Percentiles rank a stretch among this genome's conserved stretches.
phyloP scores from a whole-genome alignment of 768 basidiomycete genomes.

The Mycena belliarum region DNA sequence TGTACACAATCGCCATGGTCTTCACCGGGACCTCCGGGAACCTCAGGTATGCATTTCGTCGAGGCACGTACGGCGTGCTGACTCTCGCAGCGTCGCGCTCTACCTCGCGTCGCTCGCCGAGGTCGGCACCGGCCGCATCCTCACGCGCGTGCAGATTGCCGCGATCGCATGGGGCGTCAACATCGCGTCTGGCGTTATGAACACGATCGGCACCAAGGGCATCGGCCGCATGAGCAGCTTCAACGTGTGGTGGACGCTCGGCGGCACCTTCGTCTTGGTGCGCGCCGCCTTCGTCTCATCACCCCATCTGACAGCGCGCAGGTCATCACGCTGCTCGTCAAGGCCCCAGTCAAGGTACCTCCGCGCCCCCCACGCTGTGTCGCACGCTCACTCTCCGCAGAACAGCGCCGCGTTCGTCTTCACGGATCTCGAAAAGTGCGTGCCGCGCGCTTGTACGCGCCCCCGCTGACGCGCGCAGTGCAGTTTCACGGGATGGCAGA shows the following conservation, averaged over 20 bases:
- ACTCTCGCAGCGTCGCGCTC: constrained; percentile 42
- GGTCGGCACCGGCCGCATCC: constrained; percentile 43
- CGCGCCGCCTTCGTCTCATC: not conserved
- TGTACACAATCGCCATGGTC: constrained; percentile 61
- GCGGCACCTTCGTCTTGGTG: constrained; percentile 55
- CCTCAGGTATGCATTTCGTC: constrained; percentile 37
- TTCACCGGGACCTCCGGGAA: constrained; percentile 63
- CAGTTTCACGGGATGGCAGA: constrained; percentile 59
- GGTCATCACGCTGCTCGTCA: constrained; percentile 54
- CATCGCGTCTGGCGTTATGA: constrained; percentile 53
- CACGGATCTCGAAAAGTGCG: constrained; percentile 56
- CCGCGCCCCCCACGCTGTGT: not conserved
- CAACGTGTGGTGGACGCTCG: constrained; percentile 63
- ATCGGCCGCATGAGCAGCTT: constrained; percentile 57
- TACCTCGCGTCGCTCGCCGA: constrained; percentile 57
- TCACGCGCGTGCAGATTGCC: constrained; percentile 50
- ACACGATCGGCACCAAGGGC: constrained; percentile 57
- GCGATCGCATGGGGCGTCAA: constrained; percentile 62
- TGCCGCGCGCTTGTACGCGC: not conserved
- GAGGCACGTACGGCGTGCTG: not conserved
- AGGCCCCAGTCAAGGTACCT: constrained; percentile 53
- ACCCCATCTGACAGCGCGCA: not conserved
- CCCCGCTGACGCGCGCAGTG: not conserved
- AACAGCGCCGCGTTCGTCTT: constrained; percentile 56
- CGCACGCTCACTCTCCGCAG: constrained; percentile 28